Base-by-base conservation (phyloP, 768 basidiomycete genomes). In the Lactarius trivialis region DNA sequence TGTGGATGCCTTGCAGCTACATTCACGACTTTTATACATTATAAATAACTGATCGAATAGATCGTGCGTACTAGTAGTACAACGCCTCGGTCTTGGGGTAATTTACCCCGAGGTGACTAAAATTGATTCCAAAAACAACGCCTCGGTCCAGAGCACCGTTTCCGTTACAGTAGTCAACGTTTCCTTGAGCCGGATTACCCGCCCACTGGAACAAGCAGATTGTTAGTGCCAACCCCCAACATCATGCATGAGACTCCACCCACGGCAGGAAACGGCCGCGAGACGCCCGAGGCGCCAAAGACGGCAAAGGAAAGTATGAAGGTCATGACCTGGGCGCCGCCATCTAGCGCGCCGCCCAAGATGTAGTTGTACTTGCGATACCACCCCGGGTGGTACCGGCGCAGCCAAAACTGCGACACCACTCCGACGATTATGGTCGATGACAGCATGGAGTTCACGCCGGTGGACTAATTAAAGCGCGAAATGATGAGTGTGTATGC, bases 361-460 rank as follows among this genome's bases (percentile, higher is more conserved):
- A 86, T 81, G 68, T 85, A 86, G 69, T 87, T 86, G 70, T 85
- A 85, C 67, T 76, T 76, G 68, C 81, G 79, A 72, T 85, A 89
- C 86, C 85, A 89, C 15, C 79, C 65, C 11, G 67, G 67, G 34
- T 66, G 56, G 56, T 63, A 63, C 34, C 56, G 55, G 21, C 67
- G 57, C 32, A 66, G 28, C 67, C 67, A 67, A 36, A 81, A 68
- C 59, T 88, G 86, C 1, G 86, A 86, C 39, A 79, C 64, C 60
- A 88, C 67, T 34, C 79, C 85, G 34, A 63, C 56, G 15, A 85
- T 71, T 57, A 81, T 71, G 56, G 84, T 77, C 4, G 79, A 79
- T 2, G 76, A 75, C 55, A 79, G 65, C 1, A 76, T 73, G 0
- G 84, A 85, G 69, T 78, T 86, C 62, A 84, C 78, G 19, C 85